Conservation (phyloP, 768 basidiomycete species). For the Calocera cornea region DNA sequence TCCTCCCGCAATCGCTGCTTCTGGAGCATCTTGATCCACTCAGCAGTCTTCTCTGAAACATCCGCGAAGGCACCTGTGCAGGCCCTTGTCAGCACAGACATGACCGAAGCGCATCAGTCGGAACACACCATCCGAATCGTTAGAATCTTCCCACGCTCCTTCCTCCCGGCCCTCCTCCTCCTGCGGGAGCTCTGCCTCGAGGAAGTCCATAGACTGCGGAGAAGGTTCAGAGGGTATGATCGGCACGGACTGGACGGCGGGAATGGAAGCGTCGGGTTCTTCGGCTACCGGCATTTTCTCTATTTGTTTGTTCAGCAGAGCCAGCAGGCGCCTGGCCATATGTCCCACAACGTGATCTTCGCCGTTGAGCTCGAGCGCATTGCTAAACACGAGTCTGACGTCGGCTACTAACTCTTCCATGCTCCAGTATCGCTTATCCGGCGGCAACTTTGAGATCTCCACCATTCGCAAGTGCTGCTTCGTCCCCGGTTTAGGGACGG, state of each 20-base stretch:
- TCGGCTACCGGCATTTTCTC: slow-evolving; percentile 65
- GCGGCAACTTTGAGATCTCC: not conserved
- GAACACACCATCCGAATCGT: too few relatives aligned
- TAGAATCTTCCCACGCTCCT: too few relatives aligned
- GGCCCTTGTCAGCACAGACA: too few relatives aligned
- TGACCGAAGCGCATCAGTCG: too few relatives aligned
- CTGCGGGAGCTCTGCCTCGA: too few relatives aligned
- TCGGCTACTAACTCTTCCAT: slow-evolving; percentile 75
- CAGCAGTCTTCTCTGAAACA: too few relatives aligned
- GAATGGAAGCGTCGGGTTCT: slow-evolving; percentile 27
- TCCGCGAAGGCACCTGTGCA: too few relatives aligned
- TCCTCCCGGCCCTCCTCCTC: too few relatives aligned
- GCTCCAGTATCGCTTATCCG: slow-evolving; percentile 42
- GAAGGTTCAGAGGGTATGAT: not conserved
- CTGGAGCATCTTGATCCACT: too few relatives aligned
- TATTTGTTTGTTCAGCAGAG: slow-evolving; percentile 75
- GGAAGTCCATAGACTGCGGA: slow-evolving; percentile 59
- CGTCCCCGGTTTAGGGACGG: not conserved
- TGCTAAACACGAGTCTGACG: slow-evolving; percentile 76
- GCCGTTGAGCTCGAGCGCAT: slow-evolving; percentile 86
- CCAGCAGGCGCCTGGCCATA: slow-evolving; percentile 71
- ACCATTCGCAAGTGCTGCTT: not conserved
- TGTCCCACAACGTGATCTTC: slow-evolving; percentile 63
- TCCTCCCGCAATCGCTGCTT: too few relatives aligned
- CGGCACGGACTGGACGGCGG: slow-evolving; percentile 9